Conservation (phyloP, 139 green algal species). For the Volvox reticuliferus region DNA sequence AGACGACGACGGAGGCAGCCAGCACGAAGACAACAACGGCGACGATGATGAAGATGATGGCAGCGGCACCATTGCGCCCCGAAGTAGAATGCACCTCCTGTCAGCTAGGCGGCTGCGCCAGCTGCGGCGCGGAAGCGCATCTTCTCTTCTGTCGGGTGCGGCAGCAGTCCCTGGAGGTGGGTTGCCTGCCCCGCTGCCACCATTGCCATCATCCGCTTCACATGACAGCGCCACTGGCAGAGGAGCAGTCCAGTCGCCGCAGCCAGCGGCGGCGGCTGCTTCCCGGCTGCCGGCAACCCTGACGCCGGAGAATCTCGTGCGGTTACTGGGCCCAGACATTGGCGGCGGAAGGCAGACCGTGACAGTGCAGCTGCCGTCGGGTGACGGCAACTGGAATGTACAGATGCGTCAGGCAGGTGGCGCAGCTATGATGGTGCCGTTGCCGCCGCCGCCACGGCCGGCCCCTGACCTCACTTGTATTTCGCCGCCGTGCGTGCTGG, state of each 20-base stretch:
- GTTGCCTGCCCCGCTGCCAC: not conserved
- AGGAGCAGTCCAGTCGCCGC: not conserved
- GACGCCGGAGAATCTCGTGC: not conserved
- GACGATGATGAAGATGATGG: not conserved
- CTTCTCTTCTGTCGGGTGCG: not conserved
- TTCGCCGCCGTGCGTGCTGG: conserved; percentile 29
- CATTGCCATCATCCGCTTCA: not conserved
- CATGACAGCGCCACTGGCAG: not conserved
- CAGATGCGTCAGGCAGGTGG: not conserved
- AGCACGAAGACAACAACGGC: not conserved
- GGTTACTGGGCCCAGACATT: not conserved
- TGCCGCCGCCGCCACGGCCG: not conserved
- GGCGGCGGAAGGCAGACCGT: conserved; percentile 14
- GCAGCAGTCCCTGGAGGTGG: not conserved
- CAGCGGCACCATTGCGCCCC: not conserved
- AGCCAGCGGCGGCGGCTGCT: not conserved
- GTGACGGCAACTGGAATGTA: conserved; percentile 15
- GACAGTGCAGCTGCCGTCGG: conserved; percentile 2
- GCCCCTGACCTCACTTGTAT: conserved; percentile 26
- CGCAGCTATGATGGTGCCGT: not conserved
- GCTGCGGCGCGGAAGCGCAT: not conserved
- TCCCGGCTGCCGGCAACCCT: not conserved
- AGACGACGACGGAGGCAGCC: not conserved
- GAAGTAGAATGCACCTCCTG: not conserved
- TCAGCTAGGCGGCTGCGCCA: not conserved